Evolutionary conservation across 2,329 filamentous ascomycete genomes (phyloP), one percentile per base, ranked within the genome.

Genomic region (Acrocalymma vagum): DNA sequence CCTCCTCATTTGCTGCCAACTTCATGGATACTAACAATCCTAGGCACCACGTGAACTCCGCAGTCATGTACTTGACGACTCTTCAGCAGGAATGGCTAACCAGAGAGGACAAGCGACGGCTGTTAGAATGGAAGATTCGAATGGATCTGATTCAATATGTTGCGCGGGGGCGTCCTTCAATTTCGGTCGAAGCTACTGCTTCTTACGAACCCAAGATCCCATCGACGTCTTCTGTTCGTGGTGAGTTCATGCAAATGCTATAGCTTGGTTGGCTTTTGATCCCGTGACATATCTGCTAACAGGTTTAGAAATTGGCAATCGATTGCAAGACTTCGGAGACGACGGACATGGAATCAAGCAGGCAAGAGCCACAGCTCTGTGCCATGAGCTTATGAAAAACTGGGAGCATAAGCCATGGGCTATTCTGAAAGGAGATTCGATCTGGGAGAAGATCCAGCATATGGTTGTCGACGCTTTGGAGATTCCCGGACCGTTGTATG

Each of bases 311-410:
- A 60, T 79, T 29, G 73, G 78, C 45, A 61, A 69, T 45, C 74
- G 64, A 36, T 79, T 70, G 33, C 77, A 77, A 38, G 53, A 57
- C 22, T 62, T 75, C 15, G 60, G 78, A 0, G 92, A 96, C 53
- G 91, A 96, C 67, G 91, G 92, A 0, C 93, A 97, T 70, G 78
- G 83, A 8, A 77, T 85, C 37, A 96, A 96, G 69, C 71, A 95
- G 5, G 76, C 86, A 6, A 76, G 91, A 21, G 85, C 89, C 2
- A 67, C 94, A n/a, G 79, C 80, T 3, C 70, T 90, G 55, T 88
- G 83, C 1, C 76, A 86, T 63, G 62, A 75, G 21, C 59, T 78
- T 1, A 79, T 77, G 35, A 56, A 62, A 50, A 63, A 66, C 25
- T 86, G 66, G 46, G 72, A 76, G 43, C 45, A 30, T 65, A 73